Conservation (phyloP, 495 filamentous ascomycete species). For the Aspergillus diversus region DNA sequence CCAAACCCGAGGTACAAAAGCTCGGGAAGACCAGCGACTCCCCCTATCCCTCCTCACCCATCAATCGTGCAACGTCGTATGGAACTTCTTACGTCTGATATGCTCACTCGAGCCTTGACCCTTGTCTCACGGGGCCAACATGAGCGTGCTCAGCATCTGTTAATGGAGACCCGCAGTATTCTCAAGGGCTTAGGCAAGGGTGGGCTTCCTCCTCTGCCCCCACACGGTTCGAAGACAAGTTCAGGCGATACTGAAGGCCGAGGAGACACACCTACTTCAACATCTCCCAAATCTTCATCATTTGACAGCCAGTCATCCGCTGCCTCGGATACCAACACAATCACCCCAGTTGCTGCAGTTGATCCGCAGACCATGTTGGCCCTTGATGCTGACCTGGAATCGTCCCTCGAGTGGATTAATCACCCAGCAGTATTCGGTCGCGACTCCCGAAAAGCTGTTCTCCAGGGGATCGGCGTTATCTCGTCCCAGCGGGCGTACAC, state of each 20-base stretch:
- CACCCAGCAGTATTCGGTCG: slow-evolving; percentile 94
- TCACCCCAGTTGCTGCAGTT: slow-evolving; percentile 71
- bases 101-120: slow-evolving; percentile 91
- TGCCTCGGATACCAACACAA: slow-evolving; percentile 55
- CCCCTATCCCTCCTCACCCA: slow-evolving; percentile 93
- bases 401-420: slow-evolving; percentile 97
- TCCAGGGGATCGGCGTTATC: slow-evolving; percentile 96
- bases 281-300: slow-evolving; percentile 46
- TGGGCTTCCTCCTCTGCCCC: slow-evolving; percentile 88
- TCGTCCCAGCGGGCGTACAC: slow-evolving; percentile 93
- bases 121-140: slow-evolving; percentile 90
- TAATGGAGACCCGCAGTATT: slow-evolving; percentile 93
- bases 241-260: slow-evolving; percentile 44
- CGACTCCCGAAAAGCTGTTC: slow-evolving; percentile 93
- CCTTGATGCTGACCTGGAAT: slow-evolving; percentile 87
- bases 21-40: slow-evolving; percentile 62
- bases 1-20: slow-evolving; percentile 62
- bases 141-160: slow-evolving; percentile 87
- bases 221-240: slow-evolving; percentile 39
- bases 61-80: slow-evolving; percentile 95
- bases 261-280: slow-evolving; percentile 42
- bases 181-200: slow-evolving; percentile 95
- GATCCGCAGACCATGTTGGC: slow-evolving; percentile 79
- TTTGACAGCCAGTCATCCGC: slow-evolving; percentile 48
- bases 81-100: slow-evolving; percentile 97